These are phyloP conservation scores for Gloeostereum incarnatum DNA, from an alignment of 768 basidiomycete species.

Conservation along the genomic window DNA sequence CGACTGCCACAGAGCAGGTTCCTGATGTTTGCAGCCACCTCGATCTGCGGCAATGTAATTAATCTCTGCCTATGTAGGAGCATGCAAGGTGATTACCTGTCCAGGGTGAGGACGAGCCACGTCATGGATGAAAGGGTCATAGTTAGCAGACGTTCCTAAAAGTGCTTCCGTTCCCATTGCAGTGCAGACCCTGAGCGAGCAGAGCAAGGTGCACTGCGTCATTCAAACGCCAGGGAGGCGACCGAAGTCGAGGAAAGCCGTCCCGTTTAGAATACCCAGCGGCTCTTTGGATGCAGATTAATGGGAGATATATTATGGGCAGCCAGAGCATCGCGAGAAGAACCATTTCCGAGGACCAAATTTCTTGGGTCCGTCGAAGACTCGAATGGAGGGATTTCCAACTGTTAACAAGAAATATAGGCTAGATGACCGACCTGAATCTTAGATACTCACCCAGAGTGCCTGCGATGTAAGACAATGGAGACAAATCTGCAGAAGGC, in stretches of 20 bases:
- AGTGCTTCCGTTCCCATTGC: constrained; percentile 78
- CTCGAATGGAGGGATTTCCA: constrained; percentile 58
- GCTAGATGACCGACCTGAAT: too few species aligned
- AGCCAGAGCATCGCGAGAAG: constrained; percentile 42
- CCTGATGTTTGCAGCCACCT: constrained; percentile 55
- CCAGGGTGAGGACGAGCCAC: constrained; percentile 71
- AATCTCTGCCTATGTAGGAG: background rate
- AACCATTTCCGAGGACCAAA: constrained; percentile 42
- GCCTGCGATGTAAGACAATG: constrained; percentile 58
- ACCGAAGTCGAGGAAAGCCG: constrained; percentile 69
- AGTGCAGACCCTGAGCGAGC: constrained; percentile 61
- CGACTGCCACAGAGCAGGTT: constrained; percentile 51
- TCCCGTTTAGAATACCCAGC: constrained; percentile 66
- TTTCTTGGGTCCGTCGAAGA: constrained; percentile 44
- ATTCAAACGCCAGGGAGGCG: constrained; percentile 59
- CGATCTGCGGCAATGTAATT: constrained; percentile 29
- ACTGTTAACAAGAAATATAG: constrained; percentile 12
- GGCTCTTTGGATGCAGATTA: constrained; percentile 58
- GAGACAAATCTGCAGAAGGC: constrained; percentile 30
- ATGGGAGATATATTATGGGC: constrained; percentile 49
- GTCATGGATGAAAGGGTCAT: constrained; percentile 65
- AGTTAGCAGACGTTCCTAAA: constrained; percentile 53
- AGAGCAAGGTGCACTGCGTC: constrained; percentile 57
- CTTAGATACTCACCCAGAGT: constrained; percentile 32
- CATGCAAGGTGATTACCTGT: constrained; percentile 31